Conservation (phyloP, 176 grass and related monocot genomes). For the Canna indica region DNA sequence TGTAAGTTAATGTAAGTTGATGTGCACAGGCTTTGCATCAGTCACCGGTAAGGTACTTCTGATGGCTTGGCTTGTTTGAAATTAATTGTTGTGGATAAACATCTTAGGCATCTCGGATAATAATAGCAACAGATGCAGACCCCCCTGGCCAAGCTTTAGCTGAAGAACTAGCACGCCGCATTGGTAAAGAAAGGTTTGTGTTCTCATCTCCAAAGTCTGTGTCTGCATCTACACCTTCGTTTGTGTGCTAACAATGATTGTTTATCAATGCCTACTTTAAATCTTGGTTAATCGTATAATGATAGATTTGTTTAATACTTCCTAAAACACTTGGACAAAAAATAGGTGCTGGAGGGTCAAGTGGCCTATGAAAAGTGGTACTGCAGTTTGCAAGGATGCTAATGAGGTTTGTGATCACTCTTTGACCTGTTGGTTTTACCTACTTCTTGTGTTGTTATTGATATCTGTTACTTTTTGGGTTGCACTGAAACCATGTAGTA, state of each 20-base stretch:
- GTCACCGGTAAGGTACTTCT: not conserved
- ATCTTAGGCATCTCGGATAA: conserved; percentile 89
- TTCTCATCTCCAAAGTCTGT: conserved; percentile 12
- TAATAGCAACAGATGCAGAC: conserved; percentile 83
- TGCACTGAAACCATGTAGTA: not conserved
- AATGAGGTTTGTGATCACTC: conserved; percentile 62
- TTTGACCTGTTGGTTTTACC: not conserved
- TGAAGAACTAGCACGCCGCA: conserved; percentile 82
- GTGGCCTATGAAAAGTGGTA: conserved; percentile 72
- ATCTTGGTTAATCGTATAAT: not conserved
- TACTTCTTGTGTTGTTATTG: not conserved
- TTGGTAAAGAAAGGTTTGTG: conserved; percentile 93
- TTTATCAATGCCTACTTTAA: not conserved
- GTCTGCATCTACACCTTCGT: conserved; percentile 4
- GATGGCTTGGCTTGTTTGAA: conserved; percentile 16
- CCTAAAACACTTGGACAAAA: conserved; percentile 23
- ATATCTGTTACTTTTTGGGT: not conserved
- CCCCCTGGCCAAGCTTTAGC: conserved; percentile 70
- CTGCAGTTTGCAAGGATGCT: conserved; percentile 79
- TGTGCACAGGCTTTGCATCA: not conserved
- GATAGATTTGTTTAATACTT: not conserved
- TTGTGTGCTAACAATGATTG: not conserved
- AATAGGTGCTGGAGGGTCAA: conserved; percentile 90
- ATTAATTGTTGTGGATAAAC: not conserved
- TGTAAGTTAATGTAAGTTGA: not conserved